Base-by-base conservation (phyloP, 139 green algal genomes). In the Microglena sp. region DNA sequence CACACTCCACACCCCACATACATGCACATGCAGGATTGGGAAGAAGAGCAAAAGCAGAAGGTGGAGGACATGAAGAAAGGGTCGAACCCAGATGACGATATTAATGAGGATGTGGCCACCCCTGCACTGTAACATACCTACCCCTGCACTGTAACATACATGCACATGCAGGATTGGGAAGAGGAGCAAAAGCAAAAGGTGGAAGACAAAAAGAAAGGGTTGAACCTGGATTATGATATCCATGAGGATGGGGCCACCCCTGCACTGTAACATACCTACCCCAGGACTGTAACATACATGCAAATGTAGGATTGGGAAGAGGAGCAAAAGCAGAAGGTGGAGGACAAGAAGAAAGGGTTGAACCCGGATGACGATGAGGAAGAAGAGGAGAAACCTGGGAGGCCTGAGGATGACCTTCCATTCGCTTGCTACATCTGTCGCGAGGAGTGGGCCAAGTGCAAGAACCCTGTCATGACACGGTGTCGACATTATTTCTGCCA, bases 401-500 rank as follows among this genome's bases (percentile, higher is more conserved):
- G 1, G 63, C 81, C 92, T 24, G 89, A 96, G 1, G 89, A 95
- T 60, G 88, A 87, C 30, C 69, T 99, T 63, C 93, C 93, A 15
- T 97, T 97, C 77, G 89, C 88, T 0, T 99, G 94, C 78, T 89
- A 83, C 69, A 92, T 93, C 45, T 99, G 94, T 74, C 66, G 92
- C 3, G 69, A 82, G 11, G 84, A 96, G 44, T 81, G 76, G 28
- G n/a, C n/a, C n/a, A 82, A 96, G 44, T 80, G 75, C 34, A 74
- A 81, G 35, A 73, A 62, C 26, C 90, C 94, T 2, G 91, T 99
- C 36, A 84, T 96, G 15, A 99, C 94, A 0, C 67, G 59, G 2
- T 99, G 94, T 84, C 78, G 76, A 63, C 94, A 99, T 77, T 98
- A 97, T 71, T 99, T 99, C 55, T 99, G 94, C 60, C 93, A 98